phyloP scores from a whole-genome alignment of 2,329 filamentous ascomycete genomes.

The Macrophomina pseudophaseolina region DNA sequence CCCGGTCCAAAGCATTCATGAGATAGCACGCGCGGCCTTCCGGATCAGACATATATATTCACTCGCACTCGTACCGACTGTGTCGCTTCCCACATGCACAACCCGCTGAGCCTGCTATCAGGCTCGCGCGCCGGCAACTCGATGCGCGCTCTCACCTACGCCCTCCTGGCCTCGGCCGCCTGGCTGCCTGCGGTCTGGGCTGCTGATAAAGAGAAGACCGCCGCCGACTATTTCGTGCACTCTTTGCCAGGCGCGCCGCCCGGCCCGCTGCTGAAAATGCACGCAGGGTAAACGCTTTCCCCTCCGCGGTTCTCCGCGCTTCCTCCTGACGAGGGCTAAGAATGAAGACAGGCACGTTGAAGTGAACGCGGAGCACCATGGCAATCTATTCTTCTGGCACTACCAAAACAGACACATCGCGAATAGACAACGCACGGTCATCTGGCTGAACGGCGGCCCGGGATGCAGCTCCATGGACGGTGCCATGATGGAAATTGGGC shows the following conservation, averaged over 20 bases:
- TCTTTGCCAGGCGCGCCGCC: slow-evolving; percentile 83
- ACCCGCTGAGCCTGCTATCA: slow-evolving; percentile 33
- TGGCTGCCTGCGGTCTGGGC: slow-evolving; percentile 36
- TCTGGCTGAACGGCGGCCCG: slow-evolving; percentile 97
- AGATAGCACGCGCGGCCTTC: slow-evolving; percentile 38
- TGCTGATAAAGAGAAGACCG: slow-evolving; percentile 59
- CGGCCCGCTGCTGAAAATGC: slow-evolving; percentile 88
- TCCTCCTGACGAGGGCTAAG: slow-evolving; percentile 15
- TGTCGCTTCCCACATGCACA: slow-evolving; percentile 31
- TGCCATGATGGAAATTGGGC: slow-evolving; percentile 93
- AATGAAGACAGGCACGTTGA: slow-evolving; percentile 76
- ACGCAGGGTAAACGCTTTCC: slow-evolving; percentile 74
- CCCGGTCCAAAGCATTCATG: slow-evolving; percentile 35
- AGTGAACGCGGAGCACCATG: slow-evolving; percentile 81
- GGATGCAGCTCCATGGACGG: slow-evolving; percentile 98
- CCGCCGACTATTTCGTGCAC: slow-evolving; percentile 88
- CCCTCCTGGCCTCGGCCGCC: slow-evolving; percentile 39
- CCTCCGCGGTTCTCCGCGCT: background rate
- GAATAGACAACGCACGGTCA: slow-evolving; percentile 84
- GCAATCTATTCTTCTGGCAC: slow-evolving; percentile 98
- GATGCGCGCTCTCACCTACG: slow-evolving; percentile 40
- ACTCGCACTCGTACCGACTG: slow-evolving; percentile 30
- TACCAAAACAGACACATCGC: slow-evolving; percentile 95
- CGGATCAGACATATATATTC: slow-evolving; percentile 29
- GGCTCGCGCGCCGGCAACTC: slow-evolving; percentile 32